Evolutionary conservation across 768 basidiomycete species (phyloP).

Genomic region (Strobilomyces echinocephalus): DNA sequence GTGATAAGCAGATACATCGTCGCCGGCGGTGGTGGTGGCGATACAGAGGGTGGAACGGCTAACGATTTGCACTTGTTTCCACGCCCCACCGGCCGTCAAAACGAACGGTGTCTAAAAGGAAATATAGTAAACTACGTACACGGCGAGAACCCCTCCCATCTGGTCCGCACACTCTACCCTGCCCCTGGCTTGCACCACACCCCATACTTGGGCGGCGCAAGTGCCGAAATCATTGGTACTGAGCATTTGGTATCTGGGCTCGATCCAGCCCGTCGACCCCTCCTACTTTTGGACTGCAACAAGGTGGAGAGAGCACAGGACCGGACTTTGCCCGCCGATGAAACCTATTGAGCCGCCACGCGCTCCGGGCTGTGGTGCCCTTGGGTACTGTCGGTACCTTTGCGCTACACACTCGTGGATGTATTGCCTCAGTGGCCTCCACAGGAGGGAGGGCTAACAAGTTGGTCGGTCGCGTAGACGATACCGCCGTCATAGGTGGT

Average conservation of each 20-base stretch:
- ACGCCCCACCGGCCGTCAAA: too few species aligned
- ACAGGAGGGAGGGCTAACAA: constrained; percentile 84
- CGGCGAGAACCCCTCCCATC: constrained; percentile 73
- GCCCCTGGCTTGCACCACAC: constrained; percentile 58
- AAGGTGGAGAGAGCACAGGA: constrained; percentile 74
- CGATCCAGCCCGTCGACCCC: constrained; percentile 58
- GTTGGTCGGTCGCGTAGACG: constrained; percentile 73
- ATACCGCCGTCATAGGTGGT: constrained; percentile 71
- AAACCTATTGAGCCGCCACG: constrained; percentile 43
- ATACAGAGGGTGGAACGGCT: too few species aligned
- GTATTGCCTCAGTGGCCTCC: constrained; percentile 68
- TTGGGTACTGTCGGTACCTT: constrained; percentile 84
- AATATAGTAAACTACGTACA: too few species aligned
- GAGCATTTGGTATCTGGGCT: constrained; percentile 45
- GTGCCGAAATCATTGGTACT: constrained; percentile 58
- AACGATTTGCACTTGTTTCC: too few species aligned
- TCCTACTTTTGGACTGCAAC: constrained; percentile 74
- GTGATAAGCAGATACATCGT: too few species aligned
- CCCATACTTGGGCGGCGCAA: constrained; percentile 62
- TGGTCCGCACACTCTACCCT: constrained; percentile 68
- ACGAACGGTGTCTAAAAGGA: too few species aligned
- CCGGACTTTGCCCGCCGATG: constrained; percentile 68
- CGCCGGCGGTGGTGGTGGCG: too few species aligned
- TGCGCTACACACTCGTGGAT: constrained; percentile 68
- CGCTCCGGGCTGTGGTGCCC: constrained; percentile 48